Evolutionary conservation across 352 stramenopile species (phyloP), one percentile per base, ranked within the genome.

Genomic region (Phytophthora brassicae): DNA sequence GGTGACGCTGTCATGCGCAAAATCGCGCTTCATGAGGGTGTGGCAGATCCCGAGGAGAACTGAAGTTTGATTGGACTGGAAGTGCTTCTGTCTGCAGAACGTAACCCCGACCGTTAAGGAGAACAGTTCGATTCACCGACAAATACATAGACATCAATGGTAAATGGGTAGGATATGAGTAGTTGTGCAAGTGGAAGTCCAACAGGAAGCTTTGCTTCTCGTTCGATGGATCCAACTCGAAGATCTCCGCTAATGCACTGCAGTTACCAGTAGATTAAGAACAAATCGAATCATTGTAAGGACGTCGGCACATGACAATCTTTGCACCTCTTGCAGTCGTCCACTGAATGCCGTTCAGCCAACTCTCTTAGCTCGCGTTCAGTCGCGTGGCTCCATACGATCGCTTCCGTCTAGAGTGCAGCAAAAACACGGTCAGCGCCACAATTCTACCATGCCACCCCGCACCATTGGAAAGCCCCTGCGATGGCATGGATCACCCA

Each of bases 1-100:
- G 4, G 83, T 81, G 4, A 36, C 70, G 68, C 77, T 91, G 36
- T 70, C 60, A 2, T 19, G 12, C 17, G 38, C 39, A 28, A 92
- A 77, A 55, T 94, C 84, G 1, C 44, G 51, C 19, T 85, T 73
- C 61, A 94, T 85, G 55, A 95, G 71, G 26, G 60, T 72, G 43
- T 91, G 76, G 43, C 77, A 70, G 46, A 94, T 87, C 12, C 81
- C 81, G 29, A 95, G 66, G 4, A 92, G 61, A 26, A 81, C 79
- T 4, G 84, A 92, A 35, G 76, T 86, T 56, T 93, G 79, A 31
- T 68, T 65, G 22, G 68, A 44, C 1, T 64, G 60, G 41, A 94
- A 88, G 39, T 77, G 72, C 44, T 77, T 72, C 59, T 90, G 74
- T 9, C 81, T 76, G 49, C 75, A 86, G 51, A 95, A 92, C 39